These are phyloP conservation scores for Coriaria nepalensis DNA, from an alignment of 306 rosid species.

Conservation along the genomic window DNA sequence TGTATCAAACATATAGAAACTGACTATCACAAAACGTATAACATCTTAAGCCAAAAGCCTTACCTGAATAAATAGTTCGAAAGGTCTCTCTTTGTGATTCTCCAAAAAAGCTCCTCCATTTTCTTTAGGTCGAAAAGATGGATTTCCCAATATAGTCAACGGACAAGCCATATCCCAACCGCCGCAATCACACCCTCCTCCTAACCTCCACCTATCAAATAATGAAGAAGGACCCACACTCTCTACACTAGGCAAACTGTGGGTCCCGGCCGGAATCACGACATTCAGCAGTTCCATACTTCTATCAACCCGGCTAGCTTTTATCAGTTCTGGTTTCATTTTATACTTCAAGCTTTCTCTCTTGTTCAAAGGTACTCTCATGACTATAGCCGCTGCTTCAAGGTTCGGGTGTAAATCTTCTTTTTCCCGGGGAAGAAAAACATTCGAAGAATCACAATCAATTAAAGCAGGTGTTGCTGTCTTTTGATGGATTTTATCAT, in stretches of 20 bases:
- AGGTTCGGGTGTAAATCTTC: slow-evolving; percentile 35
- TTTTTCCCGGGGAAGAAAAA: slow-evolving; percentile 25
- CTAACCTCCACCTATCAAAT: slow-evolving; percentile 71
- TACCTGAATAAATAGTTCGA: slow-evolving; percentile 82
- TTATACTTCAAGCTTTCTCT: slow-evolving; percentile 49
- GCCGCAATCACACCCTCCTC: slow-evolving; percentile 96
- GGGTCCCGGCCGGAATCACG: slow-evolving; percentile 69
- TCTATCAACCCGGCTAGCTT: slow-evolving; percentile 20
- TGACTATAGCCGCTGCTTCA: slow-evolving; percentile 62
- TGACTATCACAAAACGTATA: slow-evolving; percentile 13
- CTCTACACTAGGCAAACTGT: slow-evolving; percentile 55
- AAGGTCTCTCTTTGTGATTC: slow-evolving; percentile 26
- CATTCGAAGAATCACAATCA: slow-evolving; percentile 20
- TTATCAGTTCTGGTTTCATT: slow-evolving; percentile 23
- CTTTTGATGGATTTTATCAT: slow-evolving; percentile 49
- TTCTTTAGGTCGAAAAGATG: slow-evolving; percentile 30
- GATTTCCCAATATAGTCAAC: slow-evolving; percentile 62
- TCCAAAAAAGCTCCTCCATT: slow-evolving; percentile 28
- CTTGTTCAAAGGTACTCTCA: slow-evolving; percentile 53
- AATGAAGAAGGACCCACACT: slow-evolving; percentile 57
- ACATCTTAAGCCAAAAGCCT: slow-evolving; percentile 11
- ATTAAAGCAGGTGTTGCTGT: slow-evolving; percentile 6
- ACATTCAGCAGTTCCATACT: slow-evolving; percentile 53
- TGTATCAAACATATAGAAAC: not conserved
- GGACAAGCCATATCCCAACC: slow-evolving; percentile 99